Evolutionary conservation across 2,329 filamentous ascomycete species (phyloP).

Genomic region (Hymenoscyphus salicellus): DNA sequence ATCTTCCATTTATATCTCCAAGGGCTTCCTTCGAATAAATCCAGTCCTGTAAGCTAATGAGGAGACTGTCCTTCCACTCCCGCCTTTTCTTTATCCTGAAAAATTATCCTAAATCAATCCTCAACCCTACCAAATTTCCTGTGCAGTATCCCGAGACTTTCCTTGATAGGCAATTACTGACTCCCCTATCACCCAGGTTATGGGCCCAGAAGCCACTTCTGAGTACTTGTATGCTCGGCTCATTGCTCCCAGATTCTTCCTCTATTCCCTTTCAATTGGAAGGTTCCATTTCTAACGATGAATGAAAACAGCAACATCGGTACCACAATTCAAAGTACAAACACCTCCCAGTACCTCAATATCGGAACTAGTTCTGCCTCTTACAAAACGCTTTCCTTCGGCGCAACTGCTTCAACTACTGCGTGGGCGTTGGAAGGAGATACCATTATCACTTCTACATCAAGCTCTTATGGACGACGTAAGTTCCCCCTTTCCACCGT

Average conservation of each 20-base stretch:
- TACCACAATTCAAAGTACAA: slow-evolving; percentile 48
- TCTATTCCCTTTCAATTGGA: no score
- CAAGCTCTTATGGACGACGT: slow-evolving; percentile 45
- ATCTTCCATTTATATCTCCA: slow-evolving; percentile 55
- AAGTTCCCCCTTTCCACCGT: slow-evolving; percentile 12
- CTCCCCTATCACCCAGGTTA: no score
- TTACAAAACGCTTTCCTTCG: slow-evolving; percentile 52
- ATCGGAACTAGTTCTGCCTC: slow-evolving; percentile 45
- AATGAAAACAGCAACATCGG: slow-evolving; percentile 39
- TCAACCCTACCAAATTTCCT: no score
- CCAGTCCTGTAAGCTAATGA: no score
- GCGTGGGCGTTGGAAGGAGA: slow-evolving; percentile 50
- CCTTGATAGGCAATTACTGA: no score
- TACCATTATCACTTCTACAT: slow-evolving; percentile 46
- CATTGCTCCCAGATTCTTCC: no score
- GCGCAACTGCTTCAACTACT: slow-evolving; percentile 41
- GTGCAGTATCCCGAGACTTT: no score
- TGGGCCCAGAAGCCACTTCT: slow-evolving; percentile 49
- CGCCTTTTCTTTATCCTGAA: no score
- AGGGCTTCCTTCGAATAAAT: slow-evolving; percentile 33
- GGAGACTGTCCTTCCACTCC: no score
- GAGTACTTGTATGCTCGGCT: slow-evolving; percentile 43
- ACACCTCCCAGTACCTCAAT: slow-evolving; percentile 48
- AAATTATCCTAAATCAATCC: no score
- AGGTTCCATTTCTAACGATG: no score